Evolutionary conservation across 192 early-diverging fungal genomes (phyloP).

Genomic region (Coemansia sp.): DNA sequence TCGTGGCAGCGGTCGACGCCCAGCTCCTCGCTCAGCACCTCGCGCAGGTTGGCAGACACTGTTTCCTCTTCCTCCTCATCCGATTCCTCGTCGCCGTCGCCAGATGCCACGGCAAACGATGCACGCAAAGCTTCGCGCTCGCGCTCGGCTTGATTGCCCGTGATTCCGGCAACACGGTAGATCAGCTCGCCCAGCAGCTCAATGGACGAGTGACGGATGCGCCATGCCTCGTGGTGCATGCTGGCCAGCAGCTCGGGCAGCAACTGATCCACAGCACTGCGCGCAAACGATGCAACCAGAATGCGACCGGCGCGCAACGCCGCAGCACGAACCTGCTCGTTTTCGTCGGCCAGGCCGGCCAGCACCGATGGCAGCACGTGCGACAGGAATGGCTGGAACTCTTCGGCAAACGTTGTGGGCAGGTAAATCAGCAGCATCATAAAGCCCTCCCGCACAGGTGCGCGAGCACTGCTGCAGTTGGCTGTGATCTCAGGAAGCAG

Average conservation of each 20-base stretch:
- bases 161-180: constrained; percentile 86
- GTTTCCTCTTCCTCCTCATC: constrained; percentile 32
- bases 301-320: constrained; percentile 89
- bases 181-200: constrained; percentile 95
- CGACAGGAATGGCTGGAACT: constrained; percentile 89
- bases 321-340: constrained; percentile 89
- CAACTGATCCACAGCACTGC: constrained; percentile 81
- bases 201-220: constrained; percentile 91
- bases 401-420: constrained; percentile 89
- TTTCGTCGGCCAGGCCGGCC: constrained; percentile 91
- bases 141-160: constrained; percentile 60
- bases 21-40: constrained; percentile 69
- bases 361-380: constrained; percentile 87
- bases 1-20: constrained; percentile 82
- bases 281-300: constrained; percentile 89
- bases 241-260: constrained; percentile 89
- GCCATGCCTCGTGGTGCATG: constrained; percentile 91
- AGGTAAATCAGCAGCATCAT: constrained; percentile 93
- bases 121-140: constrained; percentile 50
- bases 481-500: constrained; percentile 88
- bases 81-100: constrained; percentile 28
- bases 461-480: constrained; percentile 68
- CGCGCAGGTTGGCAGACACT: constrained; percentile 42
- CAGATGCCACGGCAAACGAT: constrained; percentile 44
- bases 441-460: constrained; percentile 93